Base-by-base conservation (phyloP, 352 stramenopile species). In the Globisporangium ultimum region DNA sequence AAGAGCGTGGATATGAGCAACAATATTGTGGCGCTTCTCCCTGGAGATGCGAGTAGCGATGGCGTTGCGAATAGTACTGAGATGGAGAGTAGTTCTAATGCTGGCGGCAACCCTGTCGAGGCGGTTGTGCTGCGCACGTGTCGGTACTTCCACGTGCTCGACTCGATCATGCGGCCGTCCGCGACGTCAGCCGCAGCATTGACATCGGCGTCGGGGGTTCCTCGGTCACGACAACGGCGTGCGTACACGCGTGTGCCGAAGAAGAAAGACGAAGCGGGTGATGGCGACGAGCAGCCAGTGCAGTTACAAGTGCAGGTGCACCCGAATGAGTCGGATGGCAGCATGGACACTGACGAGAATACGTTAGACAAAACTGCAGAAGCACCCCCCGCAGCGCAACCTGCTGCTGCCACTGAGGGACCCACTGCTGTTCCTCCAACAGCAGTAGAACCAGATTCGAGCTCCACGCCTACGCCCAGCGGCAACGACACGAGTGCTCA, bases 81-180 rank as follows among this genome's bases (percentile, higher is more conserved):
- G 38, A 60, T 36, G 7, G 28, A 36, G 28, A 36, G 28, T 10
- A 36, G 8, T 5, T 36, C 28, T 8, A 10, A 6, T 36, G 28
- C 7, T 36, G 28, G 48, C 22, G 41, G 22, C 53, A 60, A 60
- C 61, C 66, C 51, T 21, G 65, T 76, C 1, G 81, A 89, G 55
- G 58, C 72, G 1, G 66, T 87, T 20, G 79, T 91, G 46, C 60
- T 87, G 55, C 75, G 79, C 2, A 66, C 83, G 24, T 91, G 81
- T 52, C 67, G 81, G 36, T 91, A 91, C 63, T 91, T 87, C 60
- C 77, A 87, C 61, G 66, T 76, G 42, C 71, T 91, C 22, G 70
- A 83, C n/a, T 62, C 73, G 38, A 70, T 89, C 32, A 81, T 91
- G 63, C 69, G 71, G 2, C 70, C 72, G 58, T 52, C 58, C 6